phyloP scores from a whole-genome alignment of 441 rosid genomes.

The Daphne laureola region DNA sequence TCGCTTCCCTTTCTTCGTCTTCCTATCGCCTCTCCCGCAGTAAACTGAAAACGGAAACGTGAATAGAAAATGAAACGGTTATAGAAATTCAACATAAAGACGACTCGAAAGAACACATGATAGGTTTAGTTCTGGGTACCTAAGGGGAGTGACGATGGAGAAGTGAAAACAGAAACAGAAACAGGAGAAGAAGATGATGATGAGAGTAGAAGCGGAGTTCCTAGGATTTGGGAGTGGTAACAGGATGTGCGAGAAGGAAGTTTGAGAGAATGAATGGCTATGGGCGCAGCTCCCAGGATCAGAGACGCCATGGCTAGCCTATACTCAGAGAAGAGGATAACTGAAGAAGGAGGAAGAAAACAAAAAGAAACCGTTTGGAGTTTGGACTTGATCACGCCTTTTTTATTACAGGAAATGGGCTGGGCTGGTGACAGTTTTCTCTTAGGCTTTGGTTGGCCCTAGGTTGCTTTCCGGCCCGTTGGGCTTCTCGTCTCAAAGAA shows the following conservation, averaged over 20 bases:
- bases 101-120: neutral
- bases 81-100: neutral
- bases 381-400: too few relatives aligned
- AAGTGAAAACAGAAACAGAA: constrained; percentile 32
- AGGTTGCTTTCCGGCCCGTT: too few relatives aligned
- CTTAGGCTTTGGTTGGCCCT: too few relatives aligned
- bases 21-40: constrained; percentile 79
- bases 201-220: constrained; percentile 29
- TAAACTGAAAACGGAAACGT: constrained; percentile 31
- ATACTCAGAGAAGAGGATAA: neutral
- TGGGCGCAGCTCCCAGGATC: constrained; percentile 37
- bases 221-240: constrained; percentile 41
- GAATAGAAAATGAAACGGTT: neutral
- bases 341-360: too few relatives aligned
- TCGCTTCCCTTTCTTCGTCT: constrained; percentile 79
- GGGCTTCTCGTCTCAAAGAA: too few relatives aligned
- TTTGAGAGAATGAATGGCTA: constrained; percentile 18
- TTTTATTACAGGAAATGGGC: too few relatives aligned
- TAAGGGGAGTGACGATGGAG: constrained; percentile 26
- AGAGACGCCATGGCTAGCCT: constrained; percentile 50
- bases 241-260: constrained; percentile 29
- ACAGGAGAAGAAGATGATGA: constrained; percentile 29
- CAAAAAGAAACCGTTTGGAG: constrained; percentile 9
- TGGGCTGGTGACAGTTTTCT: too few relatives aligned
- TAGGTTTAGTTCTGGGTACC: constrained; percentile 19